These are phyloP conservation scores for Dendrobium catenatum DNA, from an alignment of 106 monocot genomes.

Conservation along the genomic window DNA sequence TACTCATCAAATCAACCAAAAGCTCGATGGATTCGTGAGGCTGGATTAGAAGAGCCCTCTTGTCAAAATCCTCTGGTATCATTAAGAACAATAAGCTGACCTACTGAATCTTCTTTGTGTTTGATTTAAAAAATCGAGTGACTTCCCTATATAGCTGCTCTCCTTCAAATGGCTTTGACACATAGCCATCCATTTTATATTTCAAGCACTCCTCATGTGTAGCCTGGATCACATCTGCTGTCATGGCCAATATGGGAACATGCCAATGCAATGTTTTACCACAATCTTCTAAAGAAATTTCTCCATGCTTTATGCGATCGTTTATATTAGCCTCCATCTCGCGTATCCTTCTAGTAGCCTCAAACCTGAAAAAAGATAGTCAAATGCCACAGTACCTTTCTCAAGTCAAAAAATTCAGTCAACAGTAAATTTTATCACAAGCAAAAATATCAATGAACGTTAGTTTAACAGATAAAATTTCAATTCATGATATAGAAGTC, in stretches of 20 bases:
- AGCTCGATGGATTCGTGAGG: constrained; percentile 10
- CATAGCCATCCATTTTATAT: constrained; percentile 97
- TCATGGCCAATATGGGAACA: constrained; percentile 94
- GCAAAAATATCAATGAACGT: neutral
- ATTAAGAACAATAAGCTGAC: constrained; percentile 4
- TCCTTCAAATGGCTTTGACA: constrained; percentile 99
- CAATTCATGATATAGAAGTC: neutral
- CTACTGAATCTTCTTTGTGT: constrained; percentile 38
- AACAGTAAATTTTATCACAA: neutral
- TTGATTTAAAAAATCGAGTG: constrained; percentile 59
- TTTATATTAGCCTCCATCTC: constrained; percentile 61
- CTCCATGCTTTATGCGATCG: constrained; percentile 42
- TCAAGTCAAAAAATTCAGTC: neutral
- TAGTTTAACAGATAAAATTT: neutral
- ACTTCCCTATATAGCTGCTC: constrained; percentile 96
- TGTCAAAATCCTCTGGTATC: constrained; percentile 11
- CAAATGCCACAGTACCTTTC: neutral
- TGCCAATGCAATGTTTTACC: constrained; percentile 46
- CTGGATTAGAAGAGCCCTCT: constrained; percentile 6
- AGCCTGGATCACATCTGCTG: constrained; percentile 98
- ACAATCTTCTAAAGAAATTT: constrained; percentile 27
- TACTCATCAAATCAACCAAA: constrained; percentile 15
- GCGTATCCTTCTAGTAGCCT: constrained; percentile 77
- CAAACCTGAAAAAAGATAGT: constrained; percentile 45
- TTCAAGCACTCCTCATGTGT: constrained; percentile 81